Conservation (phyloP, 352 stramenopile genomes). For the Saprolegnia diclina region DNA sequence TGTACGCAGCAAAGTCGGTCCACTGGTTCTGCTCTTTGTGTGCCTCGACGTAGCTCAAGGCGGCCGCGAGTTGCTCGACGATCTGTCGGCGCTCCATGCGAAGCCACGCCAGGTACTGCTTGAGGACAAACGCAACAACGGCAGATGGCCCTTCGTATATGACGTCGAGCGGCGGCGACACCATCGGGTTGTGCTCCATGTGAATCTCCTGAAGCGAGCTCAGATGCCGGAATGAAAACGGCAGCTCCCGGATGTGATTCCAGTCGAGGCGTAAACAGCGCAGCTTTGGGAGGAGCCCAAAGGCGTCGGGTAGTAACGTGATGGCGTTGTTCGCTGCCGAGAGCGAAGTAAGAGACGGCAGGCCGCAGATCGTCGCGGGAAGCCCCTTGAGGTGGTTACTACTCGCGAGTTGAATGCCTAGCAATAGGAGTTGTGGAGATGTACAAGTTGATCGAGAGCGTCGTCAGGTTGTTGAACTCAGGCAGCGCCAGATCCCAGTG, state of each 20-base stretch:
- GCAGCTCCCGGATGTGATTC: slow-evolving; percentile 56
- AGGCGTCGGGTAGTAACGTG: slow-evolving; percentile 38
- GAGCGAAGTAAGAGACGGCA: slow-evolving; percentile 37
- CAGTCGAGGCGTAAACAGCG: slow-evolving; percentile 54
- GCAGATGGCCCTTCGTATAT: slow-evolving; percentile 41
- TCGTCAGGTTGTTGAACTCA: slow-evolving; percentile 32
- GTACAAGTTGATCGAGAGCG: slow-evolving; percentile 44
- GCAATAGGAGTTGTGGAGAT: neutral
- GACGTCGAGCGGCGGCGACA: slow-evolving; percentile 43
- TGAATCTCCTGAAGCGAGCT: slow-evolving; percentile 34
- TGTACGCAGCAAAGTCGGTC: slow-evolving; percentile 35
- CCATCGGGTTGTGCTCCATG: slow-evolving; percentile 60
- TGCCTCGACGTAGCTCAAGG: slow-evolving; percentile 31
- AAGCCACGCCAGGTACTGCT: slow-evolving; percentile 43
- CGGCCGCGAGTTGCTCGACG: slow-evolving; percentile 42
- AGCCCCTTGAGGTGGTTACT: slow-evolving; percentile 44
- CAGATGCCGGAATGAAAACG: slow-evolving; percentile 53
- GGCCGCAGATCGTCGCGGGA: slow-evolving; percentile 35
- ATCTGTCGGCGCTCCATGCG: slow-evolving; percentile 40
- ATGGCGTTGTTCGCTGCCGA: slow-evolving; percentile 49
- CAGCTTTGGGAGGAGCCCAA: slow-evolving; percentile 44
- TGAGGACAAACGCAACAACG: slow-evolving; percentile 53
- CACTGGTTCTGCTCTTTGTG: slow-evolving; percentile 28
- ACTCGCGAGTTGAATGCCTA: neutral
- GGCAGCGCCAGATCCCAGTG: slow-evolving; percentile 32